Evolutionary conservation across 1,139 yeast genomes (phyloP), one percentile per base, ranked within the genome.

Genomic region (Maudiozyma humilis): DNA sequence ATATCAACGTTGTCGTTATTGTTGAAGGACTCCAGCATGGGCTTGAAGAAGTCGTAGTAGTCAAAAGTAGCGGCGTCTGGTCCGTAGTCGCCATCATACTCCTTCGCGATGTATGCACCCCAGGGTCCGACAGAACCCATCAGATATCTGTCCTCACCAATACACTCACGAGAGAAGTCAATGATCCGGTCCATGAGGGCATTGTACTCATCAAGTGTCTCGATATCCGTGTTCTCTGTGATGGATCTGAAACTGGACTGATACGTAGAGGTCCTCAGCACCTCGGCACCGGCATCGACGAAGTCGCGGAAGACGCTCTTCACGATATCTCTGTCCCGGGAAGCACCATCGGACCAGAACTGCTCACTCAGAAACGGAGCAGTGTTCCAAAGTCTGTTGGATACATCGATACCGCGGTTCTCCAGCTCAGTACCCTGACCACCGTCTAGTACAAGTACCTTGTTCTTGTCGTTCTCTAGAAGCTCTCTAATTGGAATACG

Each of bases 71-170:
- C 52, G 7, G 57, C 54, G 32, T 44, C 30, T n/a, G 45, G 40
- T 20, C 59, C 62, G 47, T 56, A 82, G 33, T 73, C 67, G 1
- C 89, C 89, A 1, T 79, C 76, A 55, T 78, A 82, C 55, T 82
- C 91, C 27, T 23, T 23, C 1, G 79, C 69, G 47, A 76, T 69
- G 34, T 61, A 78, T 0, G 86, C 80, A 2, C 88, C 91, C 61
- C 77, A 82, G 0, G 91, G 85, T 0, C 91, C 91, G n/a, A 81
- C 62, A 13, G 83, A 74, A 0, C 82, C 89, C 17, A 75, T 73
- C 14, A 80, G 67, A 39, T 50, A 56, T 27, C 54, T 56, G 10
- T 45, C 51, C 8, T 44, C 51, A 29, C 64, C 61, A 46, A 70
- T 54, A 46, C 62, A 50, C 40, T 56, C 46, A 44, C 61, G 60